Percentiles rank a stretch among this genome's conserved stretches.
Evolutionary conservation across 2,329 filamentous ascomycete species (phyloP).

Genomic region (Alternaria triticimaculans): DNA sequence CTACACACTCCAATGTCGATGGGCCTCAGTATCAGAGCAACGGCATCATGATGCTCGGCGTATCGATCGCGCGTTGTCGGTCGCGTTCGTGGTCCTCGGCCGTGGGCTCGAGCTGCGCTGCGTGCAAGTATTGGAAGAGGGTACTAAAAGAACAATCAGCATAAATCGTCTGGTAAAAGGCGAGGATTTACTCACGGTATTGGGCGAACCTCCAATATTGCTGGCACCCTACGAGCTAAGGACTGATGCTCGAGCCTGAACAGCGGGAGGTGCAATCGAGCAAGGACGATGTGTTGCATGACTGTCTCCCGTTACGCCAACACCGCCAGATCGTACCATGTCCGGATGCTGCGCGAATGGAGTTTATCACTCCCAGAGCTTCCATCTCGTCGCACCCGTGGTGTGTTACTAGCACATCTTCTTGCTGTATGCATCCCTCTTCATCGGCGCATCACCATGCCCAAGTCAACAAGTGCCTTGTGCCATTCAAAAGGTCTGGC

Average conservation of each 20-base stretch:
- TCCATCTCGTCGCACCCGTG: neutral
- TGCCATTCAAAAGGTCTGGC: neutral
- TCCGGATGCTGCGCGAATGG: neutral
- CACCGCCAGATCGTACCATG: neutral
- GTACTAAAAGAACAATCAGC: neutral
- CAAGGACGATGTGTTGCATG: neutral
- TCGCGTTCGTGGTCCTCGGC: neutral
- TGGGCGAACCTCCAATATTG: neutral
- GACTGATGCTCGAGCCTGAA: neutral
- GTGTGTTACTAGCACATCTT: neutral
- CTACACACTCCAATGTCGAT: neutral
- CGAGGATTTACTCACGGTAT: neutral
- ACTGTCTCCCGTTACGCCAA: neutral
- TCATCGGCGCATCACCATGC: neutral
- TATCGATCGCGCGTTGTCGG: neutral
- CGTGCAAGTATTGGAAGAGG: neutral
- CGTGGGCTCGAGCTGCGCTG: neutral
- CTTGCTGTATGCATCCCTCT: neutral
- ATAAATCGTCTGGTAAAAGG: rapidly evolving
- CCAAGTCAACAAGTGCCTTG: neutral
- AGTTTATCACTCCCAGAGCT: neutral
- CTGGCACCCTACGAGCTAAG: neutral
- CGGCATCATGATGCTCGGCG: neutral
- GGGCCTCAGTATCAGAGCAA: neutral
- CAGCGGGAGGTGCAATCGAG: neutral